These are phyloP conservation scores for Saturnispora halmiae DNA, from an alignment of 805 yeast genomes.

Conservation along the genomic window DNA sequence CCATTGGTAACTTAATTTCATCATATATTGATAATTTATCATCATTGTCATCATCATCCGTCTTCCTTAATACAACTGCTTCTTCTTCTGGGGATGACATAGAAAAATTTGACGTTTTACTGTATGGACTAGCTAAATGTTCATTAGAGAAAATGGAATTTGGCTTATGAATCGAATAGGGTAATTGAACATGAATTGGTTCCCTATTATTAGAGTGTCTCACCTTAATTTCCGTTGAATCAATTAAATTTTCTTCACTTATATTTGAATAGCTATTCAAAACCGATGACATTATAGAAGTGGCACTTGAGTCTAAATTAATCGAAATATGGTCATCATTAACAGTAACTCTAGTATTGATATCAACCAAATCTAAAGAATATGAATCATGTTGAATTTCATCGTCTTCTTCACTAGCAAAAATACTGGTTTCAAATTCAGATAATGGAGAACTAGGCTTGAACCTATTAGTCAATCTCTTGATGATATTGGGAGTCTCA, in stretches of 20 bases:
- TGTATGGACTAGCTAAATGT: neutral
- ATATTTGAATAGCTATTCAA: constrained; percentile 1
- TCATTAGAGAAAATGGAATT: constrained; percentile 5
- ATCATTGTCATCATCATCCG: neutral
- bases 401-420: neutral
- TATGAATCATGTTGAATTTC: neutral
- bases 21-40: neutral
- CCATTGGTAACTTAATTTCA: neutral
- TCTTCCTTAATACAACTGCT: neutral
- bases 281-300: constrained; percentile 5
- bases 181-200: neutral
- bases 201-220: neutral
- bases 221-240: too few relatives aligned
- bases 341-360: neutral
- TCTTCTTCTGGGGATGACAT: too few relatives aligned
- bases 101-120: neutral
- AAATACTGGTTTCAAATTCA: neutral
- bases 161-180: neutral
- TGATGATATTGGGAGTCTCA: neutral
- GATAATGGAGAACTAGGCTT: neutral
- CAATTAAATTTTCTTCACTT: neutral
- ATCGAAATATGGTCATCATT: constrained; percentile 4
- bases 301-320: constrained; percentile 2
- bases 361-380: neutral
- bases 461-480: neutral